Conservation (phyloP, 2,329 filamentous ascomycete genomes). For the Epichloe bromicola region DNA sequence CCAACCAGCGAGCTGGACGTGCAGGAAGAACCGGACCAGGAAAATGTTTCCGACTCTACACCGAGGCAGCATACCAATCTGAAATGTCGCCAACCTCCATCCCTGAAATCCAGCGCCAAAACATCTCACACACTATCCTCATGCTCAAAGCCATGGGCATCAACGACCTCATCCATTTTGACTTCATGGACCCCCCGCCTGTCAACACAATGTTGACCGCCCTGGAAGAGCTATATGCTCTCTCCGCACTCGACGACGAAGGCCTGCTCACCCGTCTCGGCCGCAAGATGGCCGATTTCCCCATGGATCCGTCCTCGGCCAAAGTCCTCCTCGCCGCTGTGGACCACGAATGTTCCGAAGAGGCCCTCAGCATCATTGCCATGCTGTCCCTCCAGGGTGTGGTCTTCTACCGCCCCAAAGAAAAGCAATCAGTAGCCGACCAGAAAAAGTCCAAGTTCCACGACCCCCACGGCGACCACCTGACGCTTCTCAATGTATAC, state of each 20-base stretch:
- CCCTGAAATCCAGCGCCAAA: constrained; percentile 92
- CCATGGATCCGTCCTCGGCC: constrained; percentile 86
- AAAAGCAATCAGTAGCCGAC: constrained; percentile 92
- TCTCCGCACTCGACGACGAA: constrained; percentile 89
- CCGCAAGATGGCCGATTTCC: constrained; percentile 96
- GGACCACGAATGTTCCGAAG: constrained; percentile 80
- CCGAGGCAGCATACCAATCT: constrained; percentile 85
- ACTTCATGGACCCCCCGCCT: constrained; percentile 99
- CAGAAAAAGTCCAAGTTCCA: constrained; percentile 98
- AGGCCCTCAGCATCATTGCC: constrained; percentile 85
- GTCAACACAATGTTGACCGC: constrained; percentile 97
- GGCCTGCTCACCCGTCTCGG: constrained; percentile 83
- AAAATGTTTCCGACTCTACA: constrained; percentile 92
- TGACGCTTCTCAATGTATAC: constrained; percentile 92
- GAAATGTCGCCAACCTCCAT: constrained; percentile 96
- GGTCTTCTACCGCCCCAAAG: constrained; percentile 91
- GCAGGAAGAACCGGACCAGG: constrained; percentile 90
- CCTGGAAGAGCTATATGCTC: constrained; percentile 83
- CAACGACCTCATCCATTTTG: constrained; percentile 91
- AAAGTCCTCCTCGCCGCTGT: constrained; percentile 84
- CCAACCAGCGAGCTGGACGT: constrained; percentile 84
- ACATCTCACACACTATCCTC: constrained; percentile 81
- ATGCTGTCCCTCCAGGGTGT: constrained; percentile 82
- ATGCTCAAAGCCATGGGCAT: constrained; percentile 99
- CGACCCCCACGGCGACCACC: constrained; percentile 89